Evolutionary conservation across 345 rosid species (phyloP).

Genomic region (Arabidopsis arenosa): DNA sequence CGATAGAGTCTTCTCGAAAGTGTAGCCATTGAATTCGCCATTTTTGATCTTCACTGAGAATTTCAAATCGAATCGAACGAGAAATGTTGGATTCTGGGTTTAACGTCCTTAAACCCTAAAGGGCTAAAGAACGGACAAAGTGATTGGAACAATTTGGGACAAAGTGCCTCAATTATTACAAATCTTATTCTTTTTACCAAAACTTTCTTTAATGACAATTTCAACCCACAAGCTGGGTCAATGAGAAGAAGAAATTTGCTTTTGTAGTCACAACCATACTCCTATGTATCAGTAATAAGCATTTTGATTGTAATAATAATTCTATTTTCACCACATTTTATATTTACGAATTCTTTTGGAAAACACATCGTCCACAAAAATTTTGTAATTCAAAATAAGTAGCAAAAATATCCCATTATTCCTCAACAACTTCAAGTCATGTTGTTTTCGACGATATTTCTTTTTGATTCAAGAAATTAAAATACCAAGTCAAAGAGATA

Average conservation of each 20-base stretch:
- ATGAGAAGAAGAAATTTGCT: background rate
- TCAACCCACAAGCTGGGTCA: slow-evolving; percentile 11
- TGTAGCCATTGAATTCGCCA: slow-evolving; percentile 58
- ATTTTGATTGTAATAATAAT: background rate
- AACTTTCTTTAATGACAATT: background rate
- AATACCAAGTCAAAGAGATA: slow-evolving; percentile 35
- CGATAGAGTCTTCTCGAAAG: slow-evolving; percentile 61
- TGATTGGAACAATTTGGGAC: slow-evolving; percentile 15
- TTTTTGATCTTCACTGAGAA: slow-evolving; percentile 13
- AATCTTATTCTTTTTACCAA: background rate
- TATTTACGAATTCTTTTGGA: background rate
- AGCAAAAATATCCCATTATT: slow-evolving; percentile 27
- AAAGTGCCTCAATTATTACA: slow-evolving; percentile 3
- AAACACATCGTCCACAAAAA: slow-evolving; percentile 21
- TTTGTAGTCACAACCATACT: background rate
- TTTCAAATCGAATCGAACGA: background rate
- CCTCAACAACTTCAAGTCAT: slow-evolving; percentile 38
- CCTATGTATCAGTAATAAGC: background rate
- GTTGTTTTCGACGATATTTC: slow-evolving; percentile 22
- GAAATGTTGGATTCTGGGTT: slow-evolving; percentile 35
- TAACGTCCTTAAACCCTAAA: slow-evolving; percentile 48
- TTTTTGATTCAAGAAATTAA: slow-evolving; percentile 8
- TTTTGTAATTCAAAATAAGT: background rate
- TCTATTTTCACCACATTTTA: background rate
- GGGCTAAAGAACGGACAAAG: slow-evolving; percentile 10